phyloP scores from a whole-genome alignment of 1,139 yeast species.

The Debaryomycetaceae sp. region DNA sequence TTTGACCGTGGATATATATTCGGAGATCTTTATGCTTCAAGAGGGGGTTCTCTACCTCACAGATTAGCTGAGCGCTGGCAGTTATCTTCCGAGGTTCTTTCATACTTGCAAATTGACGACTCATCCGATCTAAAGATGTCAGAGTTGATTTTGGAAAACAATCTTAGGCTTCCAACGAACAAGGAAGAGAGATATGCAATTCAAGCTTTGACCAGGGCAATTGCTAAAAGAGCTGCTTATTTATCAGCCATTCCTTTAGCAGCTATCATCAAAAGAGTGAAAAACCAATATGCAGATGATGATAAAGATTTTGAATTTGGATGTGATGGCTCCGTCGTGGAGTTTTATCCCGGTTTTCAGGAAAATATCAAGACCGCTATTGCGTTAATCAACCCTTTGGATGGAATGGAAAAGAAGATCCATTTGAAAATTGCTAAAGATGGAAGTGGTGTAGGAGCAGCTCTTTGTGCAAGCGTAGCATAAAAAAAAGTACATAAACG shows the following conservation, averaged over 20 bases:
- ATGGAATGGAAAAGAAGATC: conserved; percentile 67
- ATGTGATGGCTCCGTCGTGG: conserved; percentile 92
- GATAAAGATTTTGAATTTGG: conserved; percentile 82
- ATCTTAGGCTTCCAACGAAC: conserved; percentile 64
- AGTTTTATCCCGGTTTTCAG: conserved; percentile 86
- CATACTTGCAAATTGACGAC: conserved; percentile 79
- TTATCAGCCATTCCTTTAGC: conserved; percentile 87
- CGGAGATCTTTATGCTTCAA: conserved; percentile 45
- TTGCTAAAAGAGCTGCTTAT: conserved; percentile 81
- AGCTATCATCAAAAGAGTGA: conserved; percentile 52
- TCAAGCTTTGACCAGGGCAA: conserved; percentile 69
- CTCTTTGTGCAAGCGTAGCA: conserved; percentile 68
- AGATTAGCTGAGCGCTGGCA: conserved; percentile 73
- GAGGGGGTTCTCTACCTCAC: conserved; percentile 59
- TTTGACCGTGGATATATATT: conserved; percentile 56
- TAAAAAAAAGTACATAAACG: no score
- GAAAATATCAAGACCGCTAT: conserved; percentile 74
- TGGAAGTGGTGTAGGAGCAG: conserved; percentile 97
- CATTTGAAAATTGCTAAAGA: conserved; percentile 82
- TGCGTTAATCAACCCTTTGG: conserved; percentile 62
- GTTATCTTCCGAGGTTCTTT: conserved; percentile 76
- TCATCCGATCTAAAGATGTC: conserved; percentile 67
- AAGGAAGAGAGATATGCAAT: conserved; percentile 67
- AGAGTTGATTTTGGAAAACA: conserved; percentile 58
- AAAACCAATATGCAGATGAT: conserved; percentile 45